phyloP scores from a whole-genome alignment of 192 early-diverging fungal species.

The Pilobolus umbonatus region DNA sequence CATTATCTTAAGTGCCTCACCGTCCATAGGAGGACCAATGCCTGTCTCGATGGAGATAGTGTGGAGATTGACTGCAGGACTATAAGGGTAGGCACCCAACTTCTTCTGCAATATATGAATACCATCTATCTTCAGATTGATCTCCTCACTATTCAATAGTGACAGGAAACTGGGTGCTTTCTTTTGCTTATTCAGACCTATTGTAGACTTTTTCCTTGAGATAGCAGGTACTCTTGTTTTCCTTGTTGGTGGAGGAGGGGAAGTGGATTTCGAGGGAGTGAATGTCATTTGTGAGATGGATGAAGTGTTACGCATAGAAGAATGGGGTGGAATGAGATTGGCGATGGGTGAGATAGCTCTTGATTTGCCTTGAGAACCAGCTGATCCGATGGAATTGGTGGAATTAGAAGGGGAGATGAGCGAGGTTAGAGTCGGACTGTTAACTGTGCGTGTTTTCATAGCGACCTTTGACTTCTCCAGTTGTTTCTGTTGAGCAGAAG shows the following conservation, averaged over 20 bases:
- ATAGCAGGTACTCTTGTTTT: conserved; percentile 21
- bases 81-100: conserved; percentile 8
- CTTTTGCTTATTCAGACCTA: conserved; percentile 3
- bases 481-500: conserved; percentile 11
- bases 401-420: conserved; percentile 19
- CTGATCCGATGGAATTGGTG: conserved; percentile 9
- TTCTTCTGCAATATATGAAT: conserved; percentile 6
- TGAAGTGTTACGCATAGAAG: conserved; percentile 3
- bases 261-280: not conserved
- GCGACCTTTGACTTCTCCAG: conserved; percentile 12
- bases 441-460: not conserved
- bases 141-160: conserved; percentile 14
- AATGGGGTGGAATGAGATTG: not conserved
- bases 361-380: conserved; percentile 2
- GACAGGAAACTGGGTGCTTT: conserved; percentile 17
- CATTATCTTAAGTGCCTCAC: conserved; percentile 7
- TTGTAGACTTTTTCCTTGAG: conserved; percentile 18
- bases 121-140: conserved; percentile 3
- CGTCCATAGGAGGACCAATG: conserved; percentile 9
- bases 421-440: conserved; percentile 11
- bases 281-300: conserved; percentile 1
- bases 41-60: conserved; percentile 14
- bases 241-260: conserved; percentile 2
- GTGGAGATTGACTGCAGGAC: not conserved
- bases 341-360: not conserved